Base-by-base conservation (phyloP, 2,329 filamentous ascomycete genomes). In the Penicillium capsulatum region DNA sequence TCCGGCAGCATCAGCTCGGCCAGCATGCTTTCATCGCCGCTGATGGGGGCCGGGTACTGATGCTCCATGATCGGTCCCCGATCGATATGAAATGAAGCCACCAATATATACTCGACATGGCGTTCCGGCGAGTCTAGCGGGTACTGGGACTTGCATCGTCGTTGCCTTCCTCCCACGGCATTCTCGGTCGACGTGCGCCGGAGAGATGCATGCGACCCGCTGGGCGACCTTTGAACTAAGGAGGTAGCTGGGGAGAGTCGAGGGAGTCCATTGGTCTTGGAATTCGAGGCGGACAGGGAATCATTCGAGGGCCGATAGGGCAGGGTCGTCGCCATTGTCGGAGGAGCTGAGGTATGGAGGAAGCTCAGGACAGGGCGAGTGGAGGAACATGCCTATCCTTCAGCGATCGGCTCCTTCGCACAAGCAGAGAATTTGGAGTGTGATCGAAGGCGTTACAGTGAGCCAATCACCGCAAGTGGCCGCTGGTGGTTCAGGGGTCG, bases 1-100 rank as follows among this genome's bases (percentile, higher is more conserved):
- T 98, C 92, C 0, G 92, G 92, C 63, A 98, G 72, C 92, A 98
- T 98, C 58, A 98, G 79, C 71, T 98, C 92, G 5, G 92, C 92
- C 59, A 98, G 70, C 90, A 97, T 97, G 58, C 94, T 85, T 70
- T 98, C 92, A 62, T 98, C 91, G 20, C 92, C 91, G 35, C 89
- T 96, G 47, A 98, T 97, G 35, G 91, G 83, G 29, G 87, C 83
- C 0, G 92, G 92, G 61, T 91, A 98, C 62, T 98, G 92, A 63
- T 98, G 90, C 63, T 98, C 92, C 92, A 98, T 97, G 55, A 96
- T 82, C 32, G 91, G 91, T 3, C 92, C 92, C 37, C 87, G 82
- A 64, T 97, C 91, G 57, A 97, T 94, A 66, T 97, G 89, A 67
- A 98, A 98, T 2, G 89, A 94, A 3, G 92, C 92, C 38, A 98